Percentiles rank a stretch among this genome's conserved stretches.
phyloP scores from a whole-genome alignment of 2,329 filamentous ascomycete species.

The Cercospora sesami region DNA sequence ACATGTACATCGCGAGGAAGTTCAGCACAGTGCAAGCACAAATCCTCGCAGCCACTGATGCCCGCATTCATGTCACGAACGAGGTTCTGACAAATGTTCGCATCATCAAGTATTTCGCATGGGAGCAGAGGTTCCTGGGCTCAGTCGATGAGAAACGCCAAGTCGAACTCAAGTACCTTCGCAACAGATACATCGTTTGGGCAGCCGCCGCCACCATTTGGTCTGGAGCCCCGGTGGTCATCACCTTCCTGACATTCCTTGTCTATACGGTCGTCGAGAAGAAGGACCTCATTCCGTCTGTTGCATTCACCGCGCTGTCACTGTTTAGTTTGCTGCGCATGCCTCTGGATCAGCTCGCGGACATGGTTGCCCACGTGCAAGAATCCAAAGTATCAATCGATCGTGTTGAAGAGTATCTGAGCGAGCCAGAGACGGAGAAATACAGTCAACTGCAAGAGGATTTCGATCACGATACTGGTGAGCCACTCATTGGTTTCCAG shows the following conservation, averaged over 20 bases:
- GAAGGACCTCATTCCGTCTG: slow-evolving; percentile 84
- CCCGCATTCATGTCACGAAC: slow-evolving; percentile 93
- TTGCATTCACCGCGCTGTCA: slow-evolving; percentile 94
- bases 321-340: slow-evolving; percentile 92
- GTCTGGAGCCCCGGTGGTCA: slow-evolving; percentile 92
- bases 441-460: slow-evolving; percentile 77
- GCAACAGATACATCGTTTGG: slow-evolving; percentile 86
- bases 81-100: slow-evolving; percentile 96
- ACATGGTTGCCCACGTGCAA: slow-evolving; percentile 98
- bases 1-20: slow-evolving; percentile 80
- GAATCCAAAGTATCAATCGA: slow-evolving; percentile 96
- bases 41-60: slow-evolving; percentile 91
- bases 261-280: slow-evolving; percentile 88
- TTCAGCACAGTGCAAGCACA: slow-evolving; percentile 86
- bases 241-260: slow-evolving; percentile 94
- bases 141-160: slow-evolving; percentile 86
- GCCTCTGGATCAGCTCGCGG: slow-evolving; percentile 90
- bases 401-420: slow-evolving; percentile 90
- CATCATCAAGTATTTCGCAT: slow-evolving; percentile 99
- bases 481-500: slow-evolving; percentile 78
- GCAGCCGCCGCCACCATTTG: slow-evolving; percentile 87
- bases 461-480: slow-evolving; percentile 66
- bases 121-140: slow-evolving; percentile 86
- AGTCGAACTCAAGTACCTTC: slow-evolving; percentile 73
- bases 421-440: slow-evolving; percentile 93